Conservation (phyloP, 2,329 filamentous ascomycete species). For the Eutypella sp. region DNA sequence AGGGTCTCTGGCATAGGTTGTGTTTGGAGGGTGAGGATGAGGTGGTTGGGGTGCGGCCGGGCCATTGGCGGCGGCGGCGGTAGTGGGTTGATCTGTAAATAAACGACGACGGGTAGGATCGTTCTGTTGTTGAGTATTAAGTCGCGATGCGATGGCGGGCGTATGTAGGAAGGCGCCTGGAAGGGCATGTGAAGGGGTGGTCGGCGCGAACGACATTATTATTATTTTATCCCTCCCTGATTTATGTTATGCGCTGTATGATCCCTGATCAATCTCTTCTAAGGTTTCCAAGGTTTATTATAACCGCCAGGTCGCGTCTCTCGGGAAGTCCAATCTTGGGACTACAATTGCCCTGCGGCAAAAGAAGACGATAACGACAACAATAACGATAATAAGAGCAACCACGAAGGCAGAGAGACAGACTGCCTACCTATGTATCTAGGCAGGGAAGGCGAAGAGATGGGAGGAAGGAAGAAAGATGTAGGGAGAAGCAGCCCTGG, state of each 20-base stretch:
- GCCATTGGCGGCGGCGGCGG: constrained; percentile 8
- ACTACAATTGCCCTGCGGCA: too few species aligned
- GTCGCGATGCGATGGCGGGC: constrained; percentile 55
- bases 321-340: too few species aligned
- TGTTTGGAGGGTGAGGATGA: too few species aligned
- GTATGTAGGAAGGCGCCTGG: constrained; percentile 75
- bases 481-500: too few species aligned
- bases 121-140: constrained; percentile 29
- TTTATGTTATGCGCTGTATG: too few species aligned
- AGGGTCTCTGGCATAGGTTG: constrained; percentile 12
- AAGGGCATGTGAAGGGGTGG: constrained; percentile 66
- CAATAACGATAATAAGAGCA: too few species aligned
- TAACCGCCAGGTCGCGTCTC: too few species aligned
- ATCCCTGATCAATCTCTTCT: too few species aligned
- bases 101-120: constrained; percentile 49
- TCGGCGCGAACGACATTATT: constrained; percentile 50
- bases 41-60: too few species aligned
- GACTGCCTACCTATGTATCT: background rate
- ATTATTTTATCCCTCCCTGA: too few species aligned
- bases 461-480: background rate
- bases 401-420: background rate
- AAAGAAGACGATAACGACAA: too few species aligned
- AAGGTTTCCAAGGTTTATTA: too few species aligned
- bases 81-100: constrained; percentile 32
- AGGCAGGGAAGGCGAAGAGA: background rate